Base-by-base conservation (phyloP, 805 yeast genomes). In the Spathaspora gorwiae region DNA sequence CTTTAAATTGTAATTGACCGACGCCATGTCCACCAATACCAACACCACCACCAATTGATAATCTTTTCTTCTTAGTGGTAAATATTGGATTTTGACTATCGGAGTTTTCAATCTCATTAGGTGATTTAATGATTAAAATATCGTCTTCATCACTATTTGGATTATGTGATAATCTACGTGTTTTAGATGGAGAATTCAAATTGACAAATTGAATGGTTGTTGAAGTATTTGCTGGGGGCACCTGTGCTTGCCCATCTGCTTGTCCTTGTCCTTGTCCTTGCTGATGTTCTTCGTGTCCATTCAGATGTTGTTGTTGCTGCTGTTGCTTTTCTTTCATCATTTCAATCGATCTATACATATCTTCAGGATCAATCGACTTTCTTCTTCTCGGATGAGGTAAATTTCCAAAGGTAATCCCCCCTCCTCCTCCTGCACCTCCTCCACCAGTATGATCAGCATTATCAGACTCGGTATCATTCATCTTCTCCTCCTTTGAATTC, bases 271-370 rank as follows among this genome's bases (percentile, higher is more conserved):
- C n/a, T n/a, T n/a, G n/a, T n/a, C n/a, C n/a, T n/a, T n/a, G 41
- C 48, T 38, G 15, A 14, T 27, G 31, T 10, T 42, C 19, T 31
- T 37, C n/a, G 29, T 39, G 26, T 57, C 54, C 35, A 61, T 59
- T 24, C 59, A 62, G n/a, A 65, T 67, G 45, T 26, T 73, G 74
- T 35, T 73, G 70, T 43, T 76, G 73, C 59, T 62, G 12, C 65
- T 66, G 45, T 13, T 72, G 72, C 34, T 72, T 70, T 44, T 75
- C 73, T 53, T 84, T 84, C 67, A 90, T 68, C 83, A 90, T 81
- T 36, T 89, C 82, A 53, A 90, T 84, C 3, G 96, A 89, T 69
- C 84, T 74, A 60, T 74, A 84, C 81, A 90, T 83, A 57, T 90
- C 97, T 40, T 84, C 79, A 1, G 97, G 96, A 31, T 84, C 83